phyloP scores from a whole-genome alignment of 208 protist genomes.

The Leishmania turanica region DNA sequence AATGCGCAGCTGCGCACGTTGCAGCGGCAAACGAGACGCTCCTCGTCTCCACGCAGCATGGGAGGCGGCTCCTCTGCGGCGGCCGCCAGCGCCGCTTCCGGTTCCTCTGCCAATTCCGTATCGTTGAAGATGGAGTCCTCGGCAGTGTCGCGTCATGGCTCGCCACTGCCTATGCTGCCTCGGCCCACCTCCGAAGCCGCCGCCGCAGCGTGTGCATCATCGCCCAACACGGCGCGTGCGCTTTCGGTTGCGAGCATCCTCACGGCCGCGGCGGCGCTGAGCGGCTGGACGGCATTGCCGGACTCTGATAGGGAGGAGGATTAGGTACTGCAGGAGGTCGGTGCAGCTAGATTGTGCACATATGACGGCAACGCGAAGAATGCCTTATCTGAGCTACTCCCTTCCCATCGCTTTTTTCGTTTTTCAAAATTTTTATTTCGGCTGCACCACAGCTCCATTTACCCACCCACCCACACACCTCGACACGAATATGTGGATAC shows the following conservation, averaged over 20 bases:
- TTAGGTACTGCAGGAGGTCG: neutral
- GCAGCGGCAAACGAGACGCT: slow-evolving; percentile 3
- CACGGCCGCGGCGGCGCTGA: neutral
- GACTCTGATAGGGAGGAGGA: slow-evolving; percentile 23
- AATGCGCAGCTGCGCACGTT: slow-evolving; percentile 24
- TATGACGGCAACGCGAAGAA: neutral
- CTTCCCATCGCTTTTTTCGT: neutral
- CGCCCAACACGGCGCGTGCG: neutral
- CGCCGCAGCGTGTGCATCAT: neutral
- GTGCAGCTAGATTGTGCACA: neutral
- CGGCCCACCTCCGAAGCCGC: neutral
- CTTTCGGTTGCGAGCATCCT: neutral
- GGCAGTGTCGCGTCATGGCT: neutral
- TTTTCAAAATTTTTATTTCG: neutral
- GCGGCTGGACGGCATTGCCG: slow-evolving; percentile 19
- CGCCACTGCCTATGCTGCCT: neutral
- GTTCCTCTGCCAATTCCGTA: neutral
- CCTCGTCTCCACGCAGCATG: neutral
- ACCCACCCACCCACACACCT: neutral
- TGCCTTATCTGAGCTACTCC: neutral
- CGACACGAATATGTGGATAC: neutral
- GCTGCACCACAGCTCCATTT: neutral
- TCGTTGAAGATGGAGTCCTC: neutral
- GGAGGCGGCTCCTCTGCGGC: neutral
- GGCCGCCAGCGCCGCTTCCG: neutral